phyloP scores from a whole-genome alignment of 257 asterid species.

The Scutellaria baicalensis region DNA sequence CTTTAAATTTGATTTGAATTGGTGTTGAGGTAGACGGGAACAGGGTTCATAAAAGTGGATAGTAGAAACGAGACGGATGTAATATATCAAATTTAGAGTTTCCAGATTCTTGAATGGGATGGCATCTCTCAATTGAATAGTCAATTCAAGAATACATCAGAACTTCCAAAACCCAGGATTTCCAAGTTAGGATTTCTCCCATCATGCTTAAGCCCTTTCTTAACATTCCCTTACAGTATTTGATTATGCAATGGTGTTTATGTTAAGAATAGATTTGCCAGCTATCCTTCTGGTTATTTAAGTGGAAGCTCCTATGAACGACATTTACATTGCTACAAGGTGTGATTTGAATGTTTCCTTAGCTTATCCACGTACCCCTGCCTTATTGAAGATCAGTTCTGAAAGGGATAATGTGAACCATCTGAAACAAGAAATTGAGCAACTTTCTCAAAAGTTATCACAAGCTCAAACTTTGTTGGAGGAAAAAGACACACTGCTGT shows the following conservation, averaged over 20 bases:
- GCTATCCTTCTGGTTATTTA: not conserved
- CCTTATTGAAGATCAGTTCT: slow-evolving; percentile 83
- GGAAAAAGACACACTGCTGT: slow-evolving; percentile 61
- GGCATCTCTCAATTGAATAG: no score
- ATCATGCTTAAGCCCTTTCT: not conserved
- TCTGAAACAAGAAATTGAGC: slow-evolving; percentile 77
- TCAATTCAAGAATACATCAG: no score
- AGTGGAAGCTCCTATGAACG: slow-evolving; percentile 6
- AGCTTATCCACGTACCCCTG: slow-evolving; percentile 88
- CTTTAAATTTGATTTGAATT: not conserved
- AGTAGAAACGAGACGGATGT: slow-evolving; percentile 21
- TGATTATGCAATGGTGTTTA: not conserved
- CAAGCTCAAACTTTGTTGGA: slow-evolving; percentile 63
- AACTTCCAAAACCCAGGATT: no score
- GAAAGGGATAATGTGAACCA: slow-evolving; percentile 61
- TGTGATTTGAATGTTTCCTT: slow-evolving; percentile 43
- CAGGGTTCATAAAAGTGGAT: slow-evolving; percentile 74
- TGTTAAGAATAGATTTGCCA: not conserved
- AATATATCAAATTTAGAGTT: no score
- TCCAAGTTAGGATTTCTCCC: no score
- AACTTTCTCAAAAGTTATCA: slow-evolving; percentile 64
- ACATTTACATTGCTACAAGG: not conserved
- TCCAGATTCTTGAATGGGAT: no score
- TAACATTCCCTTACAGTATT: not conserved
- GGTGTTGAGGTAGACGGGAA: slow-evolving; percentile 55